Conservation (phyloP, 1,139 yeast genomes). For the Yamadazyma blattariae region DNA sequence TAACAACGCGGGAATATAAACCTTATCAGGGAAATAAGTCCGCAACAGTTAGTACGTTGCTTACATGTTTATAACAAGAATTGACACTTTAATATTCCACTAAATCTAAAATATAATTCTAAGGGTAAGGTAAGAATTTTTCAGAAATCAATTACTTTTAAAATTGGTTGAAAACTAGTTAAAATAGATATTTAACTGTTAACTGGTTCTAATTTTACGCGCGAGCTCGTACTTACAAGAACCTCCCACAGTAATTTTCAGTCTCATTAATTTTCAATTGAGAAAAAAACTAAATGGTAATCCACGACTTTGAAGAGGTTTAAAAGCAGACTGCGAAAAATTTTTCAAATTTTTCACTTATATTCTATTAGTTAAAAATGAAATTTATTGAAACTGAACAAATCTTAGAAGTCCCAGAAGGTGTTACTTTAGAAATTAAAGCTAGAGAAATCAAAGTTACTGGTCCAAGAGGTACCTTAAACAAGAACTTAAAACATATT, state of each 20-base stretch:
- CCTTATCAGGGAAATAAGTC: too few relatives aligned
- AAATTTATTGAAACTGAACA: conserved; percentile 96
- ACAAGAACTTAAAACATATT: conserved; percentile 91
- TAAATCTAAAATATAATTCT: too few relatives aligned
- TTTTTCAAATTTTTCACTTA: conserved; percentile 3
- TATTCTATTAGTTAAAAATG: conserved; percentile 41
- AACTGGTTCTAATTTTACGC: neutral
- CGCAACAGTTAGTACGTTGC: too few relatives aligned
- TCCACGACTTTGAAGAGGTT: too few relatives aligned
- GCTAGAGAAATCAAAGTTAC: conserved; percentile 87
- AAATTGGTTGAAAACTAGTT: too few relatives aligned
- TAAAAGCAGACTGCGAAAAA: neutral
- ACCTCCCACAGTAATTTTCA: neutral
- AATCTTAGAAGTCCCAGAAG: conserved; percentile 89
- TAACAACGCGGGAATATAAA: too few relatives aligned
- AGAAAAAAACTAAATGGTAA: conserved; percentile 32
- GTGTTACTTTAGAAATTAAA: conserved; percentile 86
- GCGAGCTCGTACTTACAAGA: neutral
- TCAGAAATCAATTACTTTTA: too few relatives aligned
- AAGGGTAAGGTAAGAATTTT: too few relatives aligned
- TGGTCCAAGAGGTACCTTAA: conserved; percentile 98
- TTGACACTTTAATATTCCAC: too few relatives aligned
- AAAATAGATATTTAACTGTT: too few relatives aligned
- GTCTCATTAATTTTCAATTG: conserved; percentile 57
- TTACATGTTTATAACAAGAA: too few relatives aligned